A percentile compares a stretch with the other conserved stretches of the same genome.
Conservation (phyloP, 805 yeast species). For the Candida glaebosa region DNA sequence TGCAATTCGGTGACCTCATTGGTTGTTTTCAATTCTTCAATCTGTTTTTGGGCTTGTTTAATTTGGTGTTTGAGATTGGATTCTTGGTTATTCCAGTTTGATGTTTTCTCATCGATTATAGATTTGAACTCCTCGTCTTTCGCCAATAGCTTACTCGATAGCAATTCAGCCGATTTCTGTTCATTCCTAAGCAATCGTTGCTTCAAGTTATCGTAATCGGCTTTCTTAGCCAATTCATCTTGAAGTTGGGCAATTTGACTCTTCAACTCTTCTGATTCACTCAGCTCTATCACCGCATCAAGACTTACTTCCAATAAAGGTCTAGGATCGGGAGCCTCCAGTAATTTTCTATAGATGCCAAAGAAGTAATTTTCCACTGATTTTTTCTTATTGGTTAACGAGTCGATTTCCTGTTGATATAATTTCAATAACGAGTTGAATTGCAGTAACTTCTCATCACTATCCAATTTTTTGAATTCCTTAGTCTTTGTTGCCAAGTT, state of each 20-base stretch:
- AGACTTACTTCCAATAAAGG: conserved; percentile 72
- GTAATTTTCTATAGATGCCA: conserved; percentile 67
- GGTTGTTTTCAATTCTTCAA: conserved; percentile 62
- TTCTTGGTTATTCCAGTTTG: conserved; percentile 63
- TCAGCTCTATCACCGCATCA: conserved; percentile 54
- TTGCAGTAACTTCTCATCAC: conserved; percentile 62
- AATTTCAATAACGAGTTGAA: conserved; percentile 65
- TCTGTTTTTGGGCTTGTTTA: conserved; percentile 48
- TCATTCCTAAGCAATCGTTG: conserved; percentile 58
- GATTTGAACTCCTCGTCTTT: conserved; percentile 73
- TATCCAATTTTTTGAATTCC: conserved; percentile 68
- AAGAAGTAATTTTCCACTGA: conserved; percentile 70
- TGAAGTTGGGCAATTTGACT: conserved; percentile 49
- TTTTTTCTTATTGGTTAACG: conserved; percentile 73
- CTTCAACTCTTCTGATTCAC: conserved; percentile 50
- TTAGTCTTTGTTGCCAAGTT: conserved; percentile 82
- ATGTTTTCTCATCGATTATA: conserved; percentile 66
- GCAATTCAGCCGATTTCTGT: conserved; percentile 53
- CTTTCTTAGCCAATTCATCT: conserved; percentile 57
- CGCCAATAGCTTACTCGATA: conserved; percentile 54
- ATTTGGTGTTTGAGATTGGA: conserved; percentile 48
- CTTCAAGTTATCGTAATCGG: conserved; percentile 78
- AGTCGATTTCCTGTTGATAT: conserved; percentile 87
- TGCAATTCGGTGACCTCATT: conserved; percentile 64
- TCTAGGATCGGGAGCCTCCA: conserved; percentile 92